Evolutionary conservation across 805 yeast species (phyloP).

Genomic region (Yarrowia alimentaria): DNA sequence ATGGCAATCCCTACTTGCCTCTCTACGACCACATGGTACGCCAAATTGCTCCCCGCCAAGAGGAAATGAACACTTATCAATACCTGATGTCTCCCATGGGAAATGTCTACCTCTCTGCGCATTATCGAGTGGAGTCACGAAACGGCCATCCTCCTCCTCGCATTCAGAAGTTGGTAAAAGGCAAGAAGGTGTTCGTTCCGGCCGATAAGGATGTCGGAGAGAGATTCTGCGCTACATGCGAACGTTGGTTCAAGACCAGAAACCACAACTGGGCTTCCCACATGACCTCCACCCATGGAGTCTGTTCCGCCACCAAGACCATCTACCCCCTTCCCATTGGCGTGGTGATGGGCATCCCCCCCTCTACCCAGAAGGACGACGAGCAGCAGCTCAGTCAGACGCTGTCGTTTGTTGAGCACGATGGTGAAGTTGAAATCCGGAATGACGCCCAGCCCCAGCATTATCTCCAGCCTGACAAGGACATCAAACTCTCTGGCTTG

Average conservation of each 20-base stretch:
- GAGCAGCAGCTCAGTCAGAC: neutral
- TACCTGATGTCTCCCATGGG: neutral
- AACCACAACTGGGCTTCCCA: slow-evolving; percentile 23
- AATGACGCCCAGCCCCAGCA: neutral
- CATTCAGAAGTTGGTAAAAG: too few species aligned
- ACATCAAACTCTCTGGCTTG: slow-evolving; percentile 13
- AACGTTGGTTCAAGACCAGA: slow-evolving; percentile 11
- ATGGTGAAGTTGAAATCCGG: neutral
- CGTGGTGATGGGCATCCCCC: neutral
- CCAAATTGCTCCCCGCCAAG: neutral
- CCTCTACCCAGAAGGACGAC: slow-evolving; percentile 10
- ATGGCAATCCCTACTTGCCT: slow-evolving; percentile 4
- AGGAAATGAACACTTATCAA: neutral
- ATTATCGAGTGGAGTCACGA: slow-evolving; percentile 22
- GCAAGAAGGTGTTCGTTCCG: neutral
- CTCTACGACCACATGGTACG: neutral
- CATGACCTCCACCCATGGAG: slow-evolving; percentile 11
- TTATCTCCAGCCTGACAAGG: neutral
- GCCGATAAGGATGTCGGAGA: slow-evolving; percentile 22
- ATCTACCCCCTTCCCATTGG: slow-evolving; percentile 4
- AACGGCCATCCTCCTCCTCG: too few species aligned
- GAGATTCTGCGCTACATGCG: slow-evolving; percentile 5
- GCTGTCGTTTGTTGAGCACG: neutral
- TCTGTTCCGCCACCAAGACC: slow-evolving; percentile 11
- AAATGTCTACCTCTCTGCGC: slow-evolving; percentile 6